Conservation (phyloP, 177 flowering plant species). For the Telopea speciosissima region DNA sequence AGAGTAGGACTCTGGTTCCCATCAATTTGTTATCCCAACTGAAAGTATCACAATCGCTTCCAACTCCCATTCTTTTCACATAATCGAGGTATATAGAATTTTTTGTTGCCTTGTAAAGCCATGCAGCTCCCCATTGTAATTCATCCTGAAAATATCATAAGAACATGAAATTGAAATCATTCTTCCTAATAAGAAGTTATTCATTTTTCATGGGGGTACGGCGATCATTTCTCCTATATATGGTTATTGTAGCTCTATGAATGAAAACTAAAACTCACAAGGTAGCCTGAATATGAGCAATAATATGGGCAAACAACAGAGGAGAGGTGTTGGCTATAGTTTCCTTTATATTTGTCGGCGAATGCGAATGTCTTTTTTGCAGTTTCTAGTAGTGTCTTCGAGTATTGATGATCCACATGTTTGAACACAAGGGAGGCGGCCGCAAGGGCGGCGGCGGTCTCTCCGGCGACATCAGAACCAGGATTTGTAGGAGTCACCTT, state of each 20-base stretch:
- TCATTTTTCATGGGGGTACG: no score
- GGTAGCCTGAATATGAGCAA: constrained; percentile 16
- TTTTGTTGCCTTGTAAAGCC: constrained; percentile 31
- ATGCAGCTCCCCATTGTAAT: constrained; percentile 38
- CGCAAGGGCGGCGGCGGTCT: constrained; percentile 28
- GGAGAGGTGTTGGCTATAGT: constrained; percentile 10
- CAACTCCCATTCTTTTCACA: constrained; percentile 14
- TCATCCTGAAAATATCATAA: constrained; percentile 27
- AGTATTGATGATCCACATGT: constrained; percentile 11
- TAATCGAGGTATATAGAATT: constrained; percentile 20
- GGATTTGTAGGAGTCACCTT: constrained; percentile 16
- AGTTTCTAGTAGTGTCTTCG: constrained; percentile 16
- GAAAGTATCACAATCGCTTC: constrained; percentile 20
- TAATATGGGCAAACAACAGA: constrained; percentile 21
- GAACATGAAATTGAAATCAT: not conserved
- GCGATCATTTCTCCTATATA: no score
- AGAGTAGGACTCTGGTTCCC: constrained; percentile 28
- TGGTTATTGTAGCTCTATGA: no score
- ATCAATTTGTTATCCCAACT: constrained; percentile 37
- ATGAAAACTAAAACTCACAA: constrained; percentile 2
- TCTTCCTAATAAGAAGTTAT: no score
- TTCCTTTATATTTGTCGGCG: constrained; percentile 32
- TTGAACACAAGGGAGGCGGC: constrained; percentile 23
- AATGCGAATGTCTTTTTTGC: constrained; percentile 26
- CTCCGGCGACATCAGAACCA: constrained; percentile 26